These are phyloP conservation scores for Neurospora sp. DNA, from an alignment of 495 filamentous ascomycete genomes.

Conservation along the genomic window DNA sequence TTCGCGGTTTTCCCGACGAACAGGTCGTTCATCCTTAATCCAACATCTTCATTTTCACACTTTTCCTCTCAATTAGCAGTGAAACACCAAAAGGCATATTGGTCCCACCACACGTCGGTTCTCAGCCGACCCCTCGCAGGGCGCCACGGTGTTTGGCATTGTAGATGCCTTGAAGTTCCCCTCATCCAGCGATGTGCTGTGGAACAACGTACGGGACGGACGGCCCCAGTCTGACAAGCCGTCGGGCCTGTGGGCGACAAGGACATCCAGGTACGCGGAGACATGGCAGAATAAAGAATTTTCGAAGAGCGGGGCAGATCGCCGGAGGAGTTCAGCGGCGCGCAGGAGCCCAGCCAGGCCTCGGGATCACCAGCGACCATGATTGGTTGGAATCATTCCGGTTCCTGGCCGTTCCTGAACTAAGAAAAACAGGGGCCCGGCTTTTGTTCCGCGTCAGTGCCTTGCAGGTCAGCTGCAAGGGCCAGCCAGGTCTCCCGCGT, in stretches of 20 bases:
- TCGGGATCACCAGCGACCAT: neutral
- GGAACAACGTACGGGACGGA: neutral
- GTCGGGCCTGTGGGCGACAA: neutral
- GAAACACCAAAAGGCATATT: neutral
- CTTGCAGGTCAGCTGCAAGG: slow-evolving; percentile 17
- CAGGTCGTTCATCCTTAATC: neutral
- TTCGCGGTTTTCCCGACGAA: neutral
- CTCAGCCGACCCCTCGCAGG: neutral
- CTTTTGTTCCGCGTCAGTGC: slow-evolving; percentile 7
- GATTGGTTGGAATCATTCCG: slow-evolving; percentile 12
- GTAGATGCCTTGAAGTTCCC: neutral
- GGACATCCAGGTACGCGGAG: neutral
- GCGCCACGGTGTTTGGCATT: neutral
- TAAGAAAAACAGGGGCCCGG: slow-evolving; percentile 5
- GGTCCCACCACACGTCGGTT: neutral
- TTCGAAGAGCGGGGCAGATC: neutral
- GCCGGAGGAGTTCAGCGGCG: neutral
- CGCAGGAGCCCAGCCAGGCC: neutral
- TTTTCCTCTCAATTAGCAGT: neutral
- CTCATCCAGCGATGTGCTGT: neutral
- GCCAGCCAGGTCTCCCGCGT: slow-evolving; percentile 7
- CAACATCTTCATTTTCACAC: neutral
- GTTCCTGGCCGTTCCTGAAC: slow-evolving; percentile 8
- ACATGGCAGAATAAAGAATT: neutral
- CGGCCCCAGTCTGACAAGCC: neutral